Evolutionary conservation across 352 stramenopile species (phyloP).

Genomic region (Phytophthora syringae): DNA sequence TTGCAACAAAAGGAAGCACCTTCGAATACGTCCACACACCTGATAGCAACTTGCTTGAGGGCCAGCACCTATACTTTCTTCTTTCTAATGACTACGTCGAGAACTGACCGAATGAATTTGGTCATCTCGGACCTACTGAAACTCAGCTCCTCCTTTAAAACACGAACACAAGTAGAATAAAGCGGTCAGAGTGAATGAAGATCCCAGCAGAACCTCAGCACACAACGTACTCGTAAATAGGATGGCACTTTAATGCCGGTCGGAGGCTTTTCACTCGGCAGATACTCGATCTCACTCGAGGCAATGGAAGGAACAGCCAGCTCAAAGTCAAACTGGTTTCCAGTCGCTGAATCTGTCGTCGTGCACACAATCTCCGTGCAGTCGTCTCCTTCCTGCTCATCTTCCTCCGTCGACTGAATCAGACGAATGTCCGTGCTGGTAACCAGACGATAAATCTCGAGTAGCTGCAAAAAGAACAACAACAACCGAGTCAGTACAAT

Average conservation of each 20-base stretch:
- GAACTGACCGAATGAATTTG: slow-evolving; percentile 83
- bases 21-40: slow-evolving; percentile 1
- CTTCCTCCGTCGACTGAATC: slow-evolving; percentile 66
- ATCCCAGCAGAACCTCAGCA: neutral
- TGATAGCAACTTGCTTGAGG: slow-evolving; percentile 11
- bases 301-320: slow-evolving; percentile 68
- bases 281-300: slow-evolving; percentile 83
- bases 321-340: slow-evolving; percentile 79
- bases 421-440: slow-evolving; percentile 81
- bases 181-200: neutral
- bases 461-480: slow-evolving; percentile 47
- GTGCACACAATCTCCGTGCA: slow-evolving; percentile 77
- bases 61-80: slow-evolving; percentile 46
- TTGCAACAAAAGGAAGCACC: neutral
- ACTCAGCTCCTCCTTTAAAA: slow-evolving; percentile 76
- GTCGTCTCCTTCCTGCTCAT: slow-evolving; percentile 49
- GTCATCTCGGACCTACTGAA: slow-evolving; percentile 85
- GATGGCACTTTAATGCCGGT: slow-evolving; percentile 63
- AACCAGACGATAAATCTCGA: slow-evolving; percentile 80
- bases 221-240: slow-evolving; percentile 70
- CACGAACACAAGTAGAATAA: neutral
- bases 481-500: neutral
- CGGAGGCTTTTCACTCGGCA: slow-evolving; percentile 65
- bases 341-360: slow-evolving; percentile 67
- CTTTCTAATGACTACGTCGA: slow-evolving; percentile 85